Percentiles rank a stretch among this genome's conserved stretches.
Evolutionary conservation across 352 stramenopile species (phyloP).

Genomic region (Phytophthora cactorum): DNA sequence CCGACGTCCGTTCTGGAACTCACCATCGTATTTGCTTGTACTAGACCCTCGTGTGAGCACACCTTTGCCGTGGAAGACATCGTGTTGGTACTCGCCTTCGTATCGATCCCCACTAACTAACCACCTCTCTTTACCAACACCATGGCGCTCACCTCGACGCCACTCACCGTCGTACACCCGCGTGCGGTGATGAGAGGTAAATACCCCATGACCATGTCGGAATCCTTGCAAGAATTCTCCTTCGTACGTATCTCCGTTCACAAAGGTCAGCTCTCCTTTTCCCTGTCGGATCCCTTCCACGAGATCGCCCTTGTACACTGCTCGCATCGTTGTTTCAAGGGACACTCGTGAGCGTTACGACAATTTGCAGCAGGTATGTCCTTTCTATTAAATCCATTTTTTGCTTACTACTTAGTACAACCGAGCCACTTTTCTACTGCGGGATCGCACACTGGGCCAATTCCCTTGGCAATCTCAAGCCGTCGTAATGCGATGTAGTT

Average conservation of each 20-base stretch:
- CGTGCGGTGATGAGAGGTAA: constrained; percentile 57
- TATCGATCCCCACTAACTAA: constrained; percentile 59
- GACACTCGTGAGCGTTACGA: constrained; percentile 12
- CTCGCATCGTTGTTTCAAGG: constrained; percentile 48
- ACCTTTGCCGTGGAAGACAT: constrained; percentile 66
- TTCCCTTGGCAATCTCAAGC: constrained; percentile 26
- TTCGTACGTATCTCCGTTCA: constrained; percentile 71
- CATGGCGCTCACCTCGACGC: constrained; percentile 57
- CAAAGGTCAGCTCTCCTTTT: constrained; percentile 57
- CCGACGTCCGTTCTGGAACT: constrained; percentile 57
- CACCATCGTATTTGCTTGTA: constrained; percentile 64
- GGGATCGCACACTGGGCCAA: constrained; percentile 30
- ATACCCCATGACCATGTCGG: constrained; percentile 57
- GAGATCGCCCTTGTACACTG: constrained; percentile 58
- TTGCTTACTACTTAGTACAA: background rate
- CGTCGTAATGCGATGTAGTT: constrained; percentile 30
- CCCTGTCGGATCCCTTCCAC: constrained; percentile 65
- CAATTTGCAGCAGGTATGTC: background rate
- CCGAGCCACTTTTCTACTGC: constrained; percentile 39
- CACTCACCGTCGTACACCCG: constrained; percentile 72
- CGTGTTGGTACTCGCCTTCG: constrained; percentile 66
- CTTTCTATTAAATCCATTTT: too few species aligned
- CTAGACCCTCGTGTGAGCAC: constrained; percentile 44
- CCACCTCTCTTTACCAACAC: constrained; percentile 64
- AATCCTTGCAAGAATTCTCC: constrained; percentile 71